These are phyloP conservation scores for Kokia cookei DNA, from an alignment of 441 rosid genomes.

Conservation along the genomic window DNA sequence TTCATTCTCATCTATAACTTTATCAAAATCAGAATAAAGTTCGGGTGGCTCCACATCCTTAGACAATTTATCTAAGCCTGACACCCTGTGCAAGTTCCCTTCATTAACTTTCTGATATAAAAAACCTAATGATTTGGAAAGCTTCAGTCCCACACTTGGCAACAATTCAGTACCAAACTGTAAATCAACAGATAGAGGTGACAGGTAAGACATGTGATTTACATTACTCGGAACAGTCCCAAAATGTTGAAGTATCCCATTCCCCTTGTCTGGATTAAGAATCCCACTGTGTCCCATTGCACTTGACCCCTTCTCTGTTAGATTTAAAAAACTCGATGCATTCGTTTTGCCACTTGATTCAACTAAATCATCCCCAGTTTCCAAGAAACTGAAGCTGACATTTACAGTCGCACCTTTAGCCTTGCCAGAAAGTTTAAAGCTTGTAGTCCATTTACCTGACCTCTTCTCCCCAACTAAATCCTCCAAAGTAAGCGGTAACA, in stretches of 20 bases:
- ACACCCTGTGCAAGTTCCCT: constrained; percentile 26
- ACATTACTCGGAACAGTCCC: constrained; percentile 47
- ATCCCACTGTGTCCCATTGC: constrained; percentile 5
- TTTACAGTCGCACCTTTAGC: constrained; percentile 65
- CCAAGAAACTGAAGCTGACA: constrained; percentile 66
- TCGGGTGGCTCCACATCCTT: constrained; percentile 21
- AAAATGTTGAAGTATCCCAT: constrained; percentile 27
- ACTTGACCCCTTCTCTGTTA: constrained; percentile 15
- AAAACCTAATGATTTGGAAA: constrained; percentile 47
- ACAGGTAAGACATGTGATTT: constrained; percentile 17
- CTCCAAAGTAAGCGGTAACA: constrained; percentile 58
- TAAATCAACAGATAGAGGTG: constrained; percentile 34
- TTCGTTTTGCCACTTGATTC: constrained; percentile 23
- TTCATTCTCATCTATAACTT: constrained; percentile 28
- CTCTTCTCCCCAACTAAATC: constrained; percentile 53
- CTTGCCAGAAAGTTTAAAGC: constrained; percentile 59
- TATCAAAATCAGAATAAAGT: constrained; percentile 18
- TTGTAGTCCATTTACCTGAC: constrained; percentile 65
- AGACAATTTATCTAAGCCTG: constrained; percentile 17
- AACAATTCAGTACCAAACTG: constrained; percentile 44
- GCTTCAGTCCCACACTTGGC: constrained; percentile 43
- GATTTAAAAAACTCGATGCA: constrained; percentile 21
- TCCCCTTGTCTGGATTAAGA: constrained; percentile 13
- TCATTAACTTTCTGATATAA: constrained; percentile 62
- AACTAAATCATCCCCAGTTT: constrained; percentile 26